A percentile compares a stretch with the other conserved stretches of the same genome.
Evolutionary conservation across 169 alveolate genomes (phyloP).

Genomic region (Babesia ovata): DNA sequence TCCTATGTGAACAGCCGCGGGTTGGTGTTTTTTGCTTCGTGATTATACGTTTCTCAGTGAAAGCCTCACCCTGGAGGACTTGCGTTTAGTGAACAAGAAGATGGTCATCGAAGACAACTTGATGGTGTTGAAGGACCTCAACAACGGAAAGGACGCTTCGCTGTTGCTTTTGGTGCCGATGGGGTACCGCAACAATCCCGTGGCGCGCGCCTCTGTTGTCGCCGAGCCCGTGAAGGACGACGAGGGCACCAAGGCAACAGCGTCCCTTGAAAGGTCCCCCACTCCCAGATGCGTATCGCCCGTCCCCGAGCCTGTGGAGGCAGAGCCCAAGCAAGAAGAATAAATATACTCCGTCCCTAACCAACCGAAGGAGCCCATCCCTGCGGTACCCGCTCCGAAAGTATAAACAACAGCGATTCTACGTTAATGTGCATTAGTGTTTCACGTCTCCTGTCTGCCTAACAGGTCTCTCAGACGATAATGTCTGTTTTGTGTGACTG

Average conservation of each 20-base stretch:
- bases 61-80: slow-evolving; percentile 1
- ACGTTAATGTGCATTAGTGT: no score
- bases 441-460: no score
- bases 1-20: slow-evolving; percentile 30
- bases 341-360: background rate
- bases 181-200: background rate
- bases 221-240: background rate
- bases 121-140: slow-evolving; percentile 20
- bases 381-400: background rate
- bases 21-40: background rate
- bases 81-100: slow-evolving; percentile 17
- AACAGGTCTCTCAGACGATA: no score
- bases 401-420: no score
- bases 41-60: slow-evolving; percentile 3
- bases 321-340: background rate
- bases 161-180: slow-evolving; percentile 20
- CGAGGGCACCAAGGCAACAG: background rate
- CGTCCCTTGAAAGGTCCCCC: background rate
- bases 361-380: background rate
- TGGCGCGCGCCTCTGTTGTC: background rate
- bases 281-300: background rate
- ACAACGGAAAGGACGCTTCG: slow-evolving; percentile 13
- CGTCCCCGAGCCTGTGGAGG: background rate
- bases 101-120: slow-evolving; percentile 23
- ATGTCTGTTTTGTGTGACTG: no score